Base-by-base conservation (phyloP, 202 grass and related monocot genomes). In the Schoenoplectus tabernaemontani region DNA sequence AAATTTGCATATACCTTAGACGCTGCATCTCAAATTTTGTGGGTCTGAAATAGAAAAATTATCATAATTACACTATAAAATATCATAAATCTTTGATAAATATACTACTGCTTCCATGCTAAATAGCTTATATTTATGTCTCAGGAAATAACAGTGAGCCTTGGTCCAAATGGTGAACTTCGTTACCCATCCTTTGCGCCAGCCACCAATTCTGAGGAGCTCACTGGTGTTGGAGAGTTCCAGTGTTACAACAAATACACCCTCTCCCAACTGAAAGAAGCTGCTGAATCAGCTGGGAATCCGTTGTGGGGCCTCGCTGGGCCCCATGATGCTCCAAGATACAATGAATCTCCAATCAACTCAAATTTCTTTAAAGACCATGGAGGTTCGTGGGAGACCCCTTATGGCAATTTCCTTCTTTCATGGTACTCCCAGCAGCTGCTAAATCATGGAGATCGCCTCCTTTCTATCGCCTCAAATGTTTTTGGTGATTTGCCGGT, bases 181-280 rank as follows among this genome's bases (percentile, higher is more conserved):
- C 81, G 90, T 33, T 97, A 97, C 85, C 93, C 93, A 48, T 93
- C 90, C 7, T 97, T 87, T 81, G 88, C 88, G 0, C 86, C 84
- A 59, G 59, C 80, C 11, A 84, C 78, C 19, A 59, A 69, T 64
- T 76, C 36, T 1, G 9, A 43, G 2, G 17, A 58, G 10, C 89
- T 87, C 87, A 91, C 83, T 19, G 90, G 93, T 9, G 87, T 88
- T 1, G 93, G 93, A 0, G 90, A 97, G 75, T 97, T 97, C 82
- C 88, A 93, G 26, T 97, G 93, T 81, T 93, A 93, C 77, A 87
- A 97, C 68, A 97, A 91, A 69, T 91, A 97, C 93, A 91, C 89
- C 86, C 74, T 88, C 0, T 41, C 81, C 1, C 71, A 76, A 74
- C 90, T 97, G 2, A 63, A 64, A 53, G 48, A 12, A 64, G 58